phyloP scores from a whole-genome alignment of 179 eudicot genomes.

The Amaranthus tricolor region DNA sequence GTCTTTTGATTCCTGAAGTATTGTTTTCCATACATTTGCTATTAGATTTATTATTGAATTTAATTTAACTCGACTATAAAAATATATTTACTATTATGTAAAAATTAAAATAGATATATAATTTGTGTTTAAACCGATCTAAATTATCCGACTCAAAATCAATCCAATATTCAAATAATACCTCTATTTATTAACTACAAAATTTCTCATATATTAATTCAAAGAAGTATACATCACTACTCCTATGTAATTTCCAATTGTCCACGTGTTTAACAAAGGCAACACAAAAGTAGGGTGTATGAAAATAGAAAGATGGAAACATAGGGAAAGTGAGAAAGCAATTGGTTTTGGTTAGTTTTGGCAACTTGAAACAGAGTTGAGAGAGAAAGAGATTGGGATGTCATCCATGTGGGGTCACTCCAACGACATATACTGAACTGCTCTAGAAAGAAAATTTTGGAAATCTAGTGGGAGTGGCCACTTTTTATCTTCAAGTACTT shows the following conservation, averaged over 20 bases:
- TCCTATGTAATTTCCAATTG: not conserved
- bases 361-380: conserved; percentile 10
- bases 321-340: conserved; percentile 9
- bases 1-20: not conserved
- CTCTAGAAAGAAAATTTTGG: not conserved
- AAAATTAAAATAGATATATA: too few species aligned
- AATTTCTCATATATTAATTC: too few species aligned
- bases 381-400: not conserved
- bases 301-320: conserved; percentile 25
- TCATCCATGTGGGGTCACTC: conserved; percentile 7
- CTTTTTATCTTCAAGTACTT: conserved; percentile 5
- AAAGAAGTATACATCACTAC: too few species aligned
- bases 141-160: too few species aligned
- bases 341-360: conserved; percentile 16
- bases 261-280: conserved; percentile 19
- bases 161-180: too few species aligned
- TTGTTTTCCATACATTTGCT: not conserved
- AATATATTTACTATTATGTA: too few species aligned
- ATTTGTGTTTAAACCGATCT: too few species aligned
- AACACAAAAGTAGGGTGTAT: not conserved
- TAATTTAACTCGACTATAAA: too few species aligned
- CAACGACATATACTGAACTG: conserved; percentile 15
- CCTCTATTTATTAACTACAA: too few species aligned
- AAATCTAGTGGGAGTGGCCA: not conserved
- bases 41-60: not conserved